Base-by-base conservation (phyloP, 2,329 filamentous ascomycete genomes). In the Colletotrichum coccodes region DNA sequence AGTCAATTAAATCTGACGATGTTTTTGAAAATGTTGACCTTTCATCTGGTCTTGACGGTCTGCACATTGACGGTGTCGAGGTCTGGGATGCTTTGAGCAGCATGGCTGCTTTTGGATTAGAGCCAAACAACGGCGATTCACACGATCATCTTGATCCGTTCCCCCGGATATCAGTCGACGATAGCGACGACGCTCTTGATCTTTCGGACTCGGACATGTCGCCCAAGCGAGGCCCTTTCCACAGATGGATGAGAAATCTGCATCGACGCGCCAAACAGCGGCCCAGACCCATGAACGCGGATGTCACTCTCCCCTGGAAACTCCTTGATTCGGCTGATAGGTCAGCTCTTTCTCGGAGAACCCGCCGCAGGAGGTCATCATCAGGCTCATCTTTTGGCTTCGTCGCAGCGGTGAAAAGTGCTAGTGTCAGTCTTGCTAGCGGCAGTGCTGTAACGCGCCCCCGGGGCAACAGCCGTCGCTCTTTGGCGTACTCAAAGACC, bases 381-480 rank as follows among this genome's bases (percentile, higher is more conserved):
- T 93, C 93, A 14, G 87, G 87, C 1, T 94, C 92, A 7, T 97
- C 94, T 0, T 90, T 93, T 68, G 92, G 88, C 2, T 94, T 95
- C 75, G 89, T 98, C 44, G 89, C 91, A n/a, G 91, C 89, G 18
- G 87, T 97, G 73, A 94, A 92, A 77, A 96, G 94, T 71, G 92
- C 93, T 60, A 95, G 92, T 68, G 85, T 94, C 69, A 97, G 94
- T 68, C 83, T 95, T 68, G 87, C 90, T 54, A 94, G 91, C 74
- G 86, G 89, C 72, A 97, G 93, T 79, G 84, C 92, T 68, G 83
- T 89, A 53, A 87, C 89, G 36, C 86, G 88, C 60, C 91, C 91
- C 12, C 86, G 86, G 68, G 83, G 79, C 70, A 84, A 84, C 60
- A 84, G 82, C 9, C 77, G 80, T 26, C 84, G 83, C 60, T 89